Conservation (phyloP, 768 basidiomycete genomes). For the Hydnum rufescens region DNA sequence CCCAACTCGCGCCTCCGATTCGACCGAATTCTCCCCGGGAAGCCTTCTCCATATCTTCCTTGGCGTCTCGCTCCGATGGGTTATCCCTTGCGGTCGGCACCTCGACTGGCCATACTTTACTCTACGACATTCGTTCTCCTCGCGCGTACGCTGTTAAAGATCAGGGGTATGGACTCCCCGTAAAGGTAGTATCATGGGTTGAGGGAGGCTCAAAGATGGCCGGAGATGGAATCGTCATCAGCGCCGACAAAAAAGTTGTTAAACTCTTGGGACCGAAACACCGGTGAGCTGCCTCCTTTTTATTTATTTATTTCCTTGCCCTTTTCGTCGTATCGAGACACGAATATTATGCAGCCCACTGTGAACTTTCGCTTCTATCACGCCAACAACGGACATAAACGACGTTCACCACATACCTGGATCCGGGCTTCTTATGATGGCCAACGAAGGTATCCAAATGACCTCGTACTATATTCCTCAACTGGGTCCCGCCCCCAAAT, state of each 20-base stretch:
- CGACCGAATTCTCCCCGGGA: slow-evolving; percentile 21
- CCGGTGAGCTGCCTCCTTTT: slow-evolving; percentile 28
- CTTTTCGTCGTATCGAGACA: too few relatives aligned
- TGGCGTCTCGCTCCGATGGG: slow-evolving; percentile 72
- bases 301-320: background rate
- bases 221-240: slow-evolving; percentile 61
- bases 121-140: slow-evolving; percentile 83
- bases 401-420: slow-evolving; percentile 77
- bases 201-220: slow-evolving; percentile 66
- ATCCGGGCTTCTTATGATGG: slow-evolving; percentile 75
- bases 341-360: slow-evolving; percentile 32
- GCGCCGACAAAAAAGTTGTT: slow-evolving; percentile 89
- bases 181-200: slow-evolving; percentile 75
- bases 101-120: slow-evolving; percentile 78
- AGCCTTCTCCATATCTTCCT: slow-evolving; percentile 13
- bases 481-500: slow-evolving; percentile 86
- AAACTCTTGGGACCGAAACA: slow-evolving; percentile 90
- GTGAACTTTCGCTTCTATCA: slow-evolving; percentile 83
- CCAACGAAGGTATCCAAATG: slow-evolving; percentile 96
- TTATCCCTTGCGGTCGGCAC: slow-evolving; percentile 89
- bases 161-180: slow-evolving; percentile 86
- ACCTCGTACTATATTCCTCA: slow-evolving; percentile 88
- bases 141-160: slow-evolving; percentile 79
- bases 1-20: slow-evolving; percentile 26
- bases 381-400: slow-evolving; percentile 76